Evolutionary conservation across 208 protist species (phyloP), one percentile per base, ranked within the genome.

Genomic region (Acanthamoeba triangularis): DNA sequence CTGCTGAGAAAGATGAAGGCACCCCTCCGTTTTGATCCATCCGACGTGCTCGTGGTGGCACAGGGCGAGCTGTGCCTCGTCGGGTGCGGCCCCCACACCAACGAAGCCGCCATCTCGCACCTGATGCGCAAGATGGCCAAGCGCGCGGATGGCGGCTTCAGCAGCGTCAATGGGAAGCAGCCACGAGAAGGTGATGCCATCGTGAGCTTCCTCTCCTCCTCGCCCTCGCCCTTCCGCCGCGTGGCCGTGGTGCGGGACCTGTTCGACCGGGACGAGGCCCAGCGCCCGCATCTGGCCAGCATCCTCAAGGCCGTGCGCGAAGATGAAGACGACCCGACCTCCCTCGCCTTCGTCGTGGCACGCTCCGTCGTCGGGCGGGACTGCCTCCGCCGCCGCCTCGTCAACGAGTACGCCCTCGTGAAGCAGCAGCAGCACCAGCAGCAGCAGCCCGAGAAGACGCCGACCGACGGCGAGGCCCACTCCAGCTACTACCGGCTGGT

Each of bases 341-440:
- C 52, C 7, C 41, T 67, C 44, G 11, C 52, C 33, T 93, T 65
- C 35, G 87, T 93, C 18, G 37, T 93, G 87, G 59, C 56, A 20
- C 52, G 56, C 6, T 87, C 72, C 3, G 49, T 94, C 0, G 49
- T n/a, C 25, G 91, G 91, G n/a, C 20, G 37, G 25, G 67, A 94
- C 72, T 72, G 20, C 30, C 91, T 94, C 13, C 65, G 41, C 11
- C 65, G 91, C 3, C 65, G 91, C 14, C 82, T 96, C n/a, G 93
- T 96, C 65, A 95, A 95, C 84, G 95, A 96, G 88, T 96, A 95
- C 61, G 52, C 90, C 10, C 56, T 93, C 28, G 35, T 72, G 7
- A 28, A 84, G 33, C 13, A 54, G 11, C 0, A 30, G 30, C n/a
- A 28, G 3, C 37, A 3, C 49, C 37, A 2, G 25, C 63, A 69